Evolutionary conservation across 352 stramenopile genomes (phyloP), one percentile per base, ranked within the genome.

Genomic region (Pythium monospermum): DNA sequence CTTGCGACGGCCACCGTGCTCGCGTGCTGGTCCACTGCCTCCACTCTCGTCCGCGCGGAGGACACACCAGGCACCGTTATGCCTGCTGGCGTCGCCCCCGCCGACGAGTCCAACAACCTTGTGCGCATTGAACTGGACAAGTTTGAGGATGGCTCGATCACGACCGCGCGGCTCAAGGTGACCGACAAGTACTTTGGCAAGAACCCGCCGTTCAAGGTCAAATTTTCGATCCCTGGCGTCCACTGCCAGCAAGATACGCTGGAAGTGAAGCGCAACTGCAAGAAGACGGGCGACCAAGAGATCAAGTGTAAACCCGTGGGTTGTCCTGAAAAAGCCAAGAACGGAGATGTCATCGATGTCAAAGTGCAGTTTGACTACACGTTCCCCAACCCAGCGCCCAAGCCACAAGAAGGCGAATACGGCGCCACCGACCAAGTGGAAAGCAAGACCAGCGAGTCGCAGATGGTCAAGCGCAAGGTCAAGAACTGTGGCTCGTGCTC

Each of bases 271-370:
- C 15, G 23, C 8, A 38, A 37, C 28, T 50, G 43, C 23, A 36
- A 18, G 15, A 38, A 39, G 7, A 22, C 26, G 6, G 43, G 43
- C 22, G n/a, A 38, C 25, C 8, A 50, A 27, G 6, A 11, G 8
- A 38, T 50, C 43, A 50, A 36, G 28, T 50, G 43, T 27, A 50
- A 50, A 27, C 43, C 43, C 10, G 22, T 50, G 2, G 43, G 43
- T 12, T 50, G 43, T 19, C 43, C 43, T 15, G 28, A 50, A 1
- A 36, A 38, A 10, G 43, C 8, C 25, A 37, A 38, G 43, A 38
- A 50, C 30, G 43, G 43, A 8, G 10, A 50, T 6, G 22, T 22
- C 8, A 38, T 50, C 23, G 23, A 37, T 21, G 43, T 50, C 8
- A 18, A 23, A 8, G 43, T 38, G 8, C 36, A 8, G 12, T 50